Evolutionary conservation across 1,284 basidiomycete genomes (phyloP).

Genomic region (Cryptococcus maquisensis): DNA sequence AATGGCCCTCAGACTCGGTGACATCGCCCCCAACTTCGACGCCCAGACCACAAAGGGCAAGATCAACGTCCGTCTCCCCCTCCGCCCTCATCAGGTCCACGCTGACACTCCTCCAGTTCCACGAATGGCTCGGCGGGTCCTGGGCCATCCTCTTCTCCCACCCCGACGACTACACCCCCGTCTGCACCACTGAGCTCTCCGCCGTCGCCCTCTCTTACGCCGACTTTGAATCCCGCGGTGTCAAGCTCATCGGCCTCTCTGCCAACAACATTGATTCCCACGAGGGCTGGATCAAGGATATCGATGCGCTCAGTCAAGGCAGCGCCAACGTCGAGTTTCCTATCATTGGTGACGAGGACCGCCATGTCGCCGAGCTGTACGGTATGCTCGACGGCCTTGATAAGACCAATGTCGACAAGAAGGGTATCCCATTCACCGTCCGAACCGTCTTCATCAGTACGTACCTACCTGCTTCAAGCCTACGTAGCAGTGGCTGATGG

Average conservation of each 20-base stretch:
- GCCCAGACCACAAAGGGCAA: conserved; percentile 66
- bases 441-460: conserved; percentile 81
- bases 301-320: conserved; percentile 62
- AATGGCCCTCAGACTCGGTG: conserved; percentile 45
- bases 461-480: conserved; percentile 9
- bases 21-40: conserved; percentile 44
- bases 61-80: conserved; percentile 16
- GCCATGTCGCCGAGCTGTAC: conserved; percentile 68
- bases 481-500: background rate
- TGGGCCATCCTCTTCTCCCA: conserved; percentile 95
- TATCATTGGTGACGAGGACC: conserved; percentile 89
- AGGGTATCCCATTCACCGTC: conserved; percentile 66
- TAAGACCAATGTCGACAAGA: conserved; percentile 82
- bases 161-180: conserved; percentile 62
- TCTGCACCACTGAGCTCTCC: conserved; percentile 95
- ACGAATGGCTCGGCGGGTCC: conserved; percentile 80
- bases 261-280: conserved; percentile 87
- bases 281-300: conserved; percentile 85
- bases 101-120: conserved; percentile 60
- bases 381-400: conserved; percentile 90
- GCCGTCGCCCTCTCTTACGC: conserved; percentile 82
- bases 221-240: conserved; percentile 81
- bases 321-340: conserved; percentile 78
- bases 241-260: conserved; percentile 86
- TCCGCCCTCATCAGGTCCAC: background rate